A percentile compares a stretch with the other conserved stretches of the same genome.
Evolutionary conservation across 805 yeast genomes (phyloP).

Genomic region (Lachancea meyersii): DNA sequence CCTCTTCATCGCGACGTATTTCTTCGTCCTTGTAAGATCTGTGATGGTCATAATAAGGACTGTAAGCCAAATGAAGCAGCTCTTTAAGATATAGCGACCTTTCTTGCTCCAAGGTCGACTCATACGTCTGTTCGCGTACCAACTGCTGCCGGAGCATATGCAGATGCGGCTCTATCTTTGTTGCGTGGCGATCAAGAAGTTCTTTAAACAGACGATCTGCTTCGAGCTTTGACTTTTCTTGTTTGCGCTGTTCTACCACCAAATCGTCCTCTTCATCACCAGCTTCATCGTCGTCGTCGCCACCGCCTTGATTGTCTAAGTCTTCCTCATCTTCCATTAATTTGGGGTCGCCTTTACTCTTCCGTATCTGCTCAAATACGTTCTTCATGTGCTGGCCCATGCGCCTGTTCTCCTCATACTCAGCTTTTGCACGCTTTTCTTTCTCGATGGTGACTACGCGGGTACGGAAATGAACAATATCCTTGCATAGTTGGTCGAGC

Average conservation of each 20-base stretch:
- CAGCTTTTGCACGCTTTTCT: slow-evolving; percentile 42
- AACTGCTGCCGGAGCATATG: slow-evolving; percentile 13
- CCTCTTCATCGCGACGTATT: slow-evolving; percentile 11
- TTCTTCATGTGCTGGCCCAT: slow-evolving; percentile 23
- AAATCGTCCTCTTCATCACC: slow-evolving; percentile 13
- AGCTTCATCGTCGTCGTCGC: slow-evolving; percentile 14
- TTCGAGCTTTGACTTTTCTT: slow-evolving; percentile 13
- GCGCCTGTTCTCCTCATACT: slow-evolving; percentile 24
- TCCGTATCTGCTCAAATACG: slow-evolving; percentile 25
- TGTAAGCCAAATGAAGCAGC: slow-evolving; percentile 19
- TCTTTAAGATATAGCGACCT: slow-evolving; percentile 21
- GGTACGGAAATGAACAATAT: slow-evolving; percentile 51
- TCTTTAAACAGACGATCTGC: slow-evolving; percentile 12
- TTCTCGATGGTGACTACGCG: slow-evolving; percentile 48
- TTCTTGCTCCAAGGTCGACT: slow-evolving; percentile 12
- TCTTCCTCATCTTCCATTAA: slow-evolving; percentile 12
- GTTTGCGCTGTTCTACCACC: slow-evolving; percentile 14
- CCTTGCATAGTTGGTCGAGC: slow-evolving; percentile 33
- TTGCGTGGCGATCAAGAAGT: slow-evolving; percentile 14
- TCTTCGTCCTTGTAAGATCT: slow-evolving; percentile 24
- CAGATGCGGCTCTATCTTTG: slow-evolving; percentile 18
- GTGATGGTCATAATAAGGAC: slow-evolving; percentile 25
- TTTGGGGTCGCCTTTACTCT: slow-evolving; percentile 12
- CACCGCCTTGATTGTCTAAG: slow-evolving; percentile 3
- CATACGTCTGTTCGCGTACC: slow-evolving; percentile 16